phyloP scores from a whole-genome alignment of 352 stramenopile genomes.

The Phytophthora cactorum region DNA sequence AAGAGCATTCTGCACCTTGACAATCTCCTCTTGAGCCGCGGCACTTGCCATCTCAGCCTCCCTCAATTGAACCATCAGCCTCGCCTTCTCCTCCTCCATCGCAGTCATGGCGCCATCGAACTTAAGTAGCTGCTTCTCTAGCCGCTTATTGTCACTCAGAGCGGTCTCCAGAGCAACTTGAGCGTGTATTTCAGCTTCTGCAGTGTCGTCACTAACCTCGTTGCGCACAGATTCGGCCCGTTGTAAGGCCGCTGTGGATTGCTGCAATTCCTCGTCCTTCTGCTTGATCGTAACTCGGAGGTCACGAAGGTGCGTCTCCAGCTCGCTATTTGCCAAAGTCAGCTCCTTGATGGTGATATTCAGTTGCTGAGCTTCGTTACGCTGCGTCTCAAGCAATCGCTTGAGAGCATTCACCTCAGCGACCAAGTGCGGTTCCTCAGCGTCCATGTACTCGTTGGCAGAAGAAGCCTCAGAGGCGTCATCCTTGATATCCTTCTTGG shows the following conservation, averaged over 20 bases:
- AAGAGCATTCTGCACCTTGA: slow-evolving; percentile 40
- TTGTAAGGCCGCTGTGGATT: slow-evolving; percentile 23
- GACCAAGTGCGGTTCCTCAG: slow-evolving; percentile 59
- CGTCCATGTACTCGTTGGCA: slow-evolving; percentile 63
- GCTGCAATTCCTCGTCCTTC: slow-evolving; percentile 35
- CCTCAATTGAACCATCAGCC: slow-evolving; percentile 48
- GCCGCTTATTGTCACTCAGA: slow-evolving; percentile 44
- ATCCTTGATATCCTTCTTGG: slow-evolving; percentile 26
- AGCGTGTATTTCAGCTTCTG: slow-evolving; percentile 29
- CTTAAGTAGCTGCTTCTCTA: slow-evolving; percentile 49
- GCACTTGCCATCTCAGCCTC: slow-evolving; percentile 51
- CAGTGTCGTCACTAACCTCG: slow-evolving; percentile 23
- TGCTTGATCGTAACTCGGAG: slow-evolving; percentile 24
- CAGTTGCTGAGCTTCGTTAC: slow-evolving; percentile 28
- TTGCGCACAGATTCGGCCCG: slow-evolving; percentile 24
- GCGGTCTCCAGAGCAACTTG: slow-evolving; percentile 34
- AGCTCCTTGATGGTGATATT: slow-evolving; percentile 29
- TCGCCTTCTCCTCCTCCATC: slow-evolving; percentile 59
- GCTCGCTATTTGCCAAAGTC: slow-evolving; percentile 26
- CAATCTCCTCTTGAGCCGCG: slow-evolving; percentile 38
- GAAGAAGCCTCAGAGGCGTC: slow-evolving; percentile 57
- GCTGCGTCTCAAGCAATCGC: slow-evolving; percentile 24
- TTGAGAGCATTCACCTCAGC: slow-evolving; percentile 64
- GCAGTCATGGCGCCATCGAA: slow-evolving; percentile 53
- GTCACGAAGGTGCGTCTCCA: slow-evolving; percentile 31